phyloP scores from a whole-genome alignment of 148 eudicot genomes.

The Talinum fruticosum region DNA sequence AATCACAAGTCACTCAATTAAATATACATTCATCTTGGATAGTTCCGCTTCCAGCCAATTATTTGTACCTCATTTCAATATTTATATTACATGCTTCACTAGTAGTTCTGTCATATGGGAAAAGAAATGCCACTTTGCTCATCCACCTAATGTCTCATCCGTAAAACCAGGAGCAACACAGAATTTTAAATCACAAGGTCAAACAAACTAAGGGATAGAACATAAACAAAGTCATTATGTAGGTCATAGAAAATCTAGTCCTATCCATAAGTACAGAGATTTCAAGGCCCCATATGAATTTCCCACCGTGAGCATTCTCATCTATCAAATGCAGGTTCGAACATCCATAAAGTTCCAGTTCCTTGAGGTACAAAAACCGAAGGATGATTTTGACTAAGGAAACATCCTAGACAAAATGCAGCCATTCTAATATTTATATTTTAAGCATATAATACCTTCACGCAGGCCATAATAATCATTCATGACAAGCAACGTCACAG shows the following conservation, averaged over 20 bases:
- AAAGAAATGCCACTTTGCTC: neutral
- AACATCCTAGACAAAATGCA: conserved; percentile 31
- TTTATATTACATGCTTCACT: neutral
- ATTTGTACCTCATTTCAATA: neutral
- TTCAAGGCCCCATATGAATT: neutral
- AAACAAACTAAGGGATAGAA: neutral
- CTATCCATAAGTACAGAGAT: neutral
- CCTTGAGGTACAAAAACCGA: too few species aligned
- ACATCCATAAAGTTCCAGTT: conserved; percentile 4
- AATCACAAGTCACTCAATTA: neutral
- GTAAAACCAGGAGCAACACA: conserved; percentile 1
- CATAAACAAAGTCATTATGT: neutral
- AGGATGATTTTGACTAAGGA: conserved; percentile 21
- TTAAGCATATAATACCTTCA: conserved; percentile 15
- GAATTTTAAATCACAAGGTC: conserved; percentile 2
- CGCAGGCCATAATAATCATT: conserved; percentile 14
- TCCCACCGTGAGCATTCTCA: conserved; percentile 11
- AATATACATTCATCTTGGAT: neutral
- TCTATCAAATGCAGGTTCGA: conserved; percentile 6
- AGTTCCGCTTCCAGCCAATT: conserved; percentile 2
- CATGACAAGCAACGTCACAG: conserved; percentile 10
- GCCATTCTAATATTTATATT: conserved; percentile 15
- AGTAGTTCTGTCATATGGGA: neutral
- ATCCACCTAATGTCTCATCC: conserved; percentile 8
- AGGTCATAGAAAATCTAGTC: neutral